These are phyloP conservation scores for Colletotrichum sp. DNA, from an alignment of 2,329 filamentous ascomycete genomes.

Conservation along the genomic window DNA sequence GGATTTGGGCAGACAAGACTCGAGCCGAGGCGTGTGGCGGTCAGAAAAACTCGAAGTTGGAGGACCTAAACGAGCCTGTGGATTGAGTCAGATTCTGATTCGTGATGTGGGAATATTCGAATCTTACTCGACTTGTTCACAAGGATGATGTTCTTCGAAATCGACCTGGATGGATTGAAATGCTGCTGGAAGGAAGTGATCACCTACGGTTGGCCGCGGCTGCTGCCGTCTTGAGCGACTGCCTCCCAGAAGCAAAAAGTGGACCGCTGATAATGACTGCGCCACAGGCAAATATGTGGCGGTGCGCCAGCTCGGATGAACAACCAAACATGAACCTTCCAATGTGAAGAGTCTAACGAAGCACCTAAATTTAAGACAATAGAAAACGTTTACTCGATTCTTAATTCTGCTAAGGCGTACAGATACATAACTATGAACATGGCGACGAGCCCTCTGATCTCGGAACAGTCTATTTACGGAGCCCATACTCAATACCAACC, in stretches of 20 bases:
- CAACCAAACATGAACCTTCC: background rate
- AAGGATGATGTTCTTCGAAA: background rate
- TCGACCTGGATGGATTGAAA: background rate
- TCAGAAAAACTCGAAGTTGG: background rate
- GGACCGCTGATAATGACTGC: background rate
- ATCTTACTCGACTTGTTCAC: background rate
- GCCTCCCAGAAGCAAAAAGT: background rate
- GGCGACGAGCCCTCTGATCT: slow-evolving; percentile 21
- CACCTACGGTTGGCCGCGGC: background rate
- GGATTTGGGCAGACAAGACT: background rate
- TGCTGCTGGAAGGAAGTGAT: background rate
- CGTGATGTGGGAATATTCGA: background rate
- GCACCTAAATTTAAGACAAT: background rate
- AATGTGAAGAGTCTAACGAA: background rate
- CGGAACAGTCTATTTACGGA: slow-evolving; percentile 20
- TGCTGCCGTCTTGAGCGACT: background rate
- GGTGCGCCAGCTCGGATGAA: background rate
- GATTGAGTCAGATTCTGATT: background rate
- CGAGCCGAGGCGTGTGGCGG: background rate
- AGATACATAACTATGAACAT: slow-evolving; percentile 11
- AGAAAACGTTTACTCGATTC: background rate
- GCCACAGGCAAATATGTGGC: slow-evolving; percentile 1
- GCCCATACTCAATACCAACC: background rate
- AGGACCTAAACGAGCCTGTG: background rate
- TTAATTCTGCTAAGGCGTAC: background rate